Percentiles rank a stretch among this genome's conserved stretches.
Conservation (phyloP, 257 asterid genomes). For the Nemophila menziesii region DNA sequence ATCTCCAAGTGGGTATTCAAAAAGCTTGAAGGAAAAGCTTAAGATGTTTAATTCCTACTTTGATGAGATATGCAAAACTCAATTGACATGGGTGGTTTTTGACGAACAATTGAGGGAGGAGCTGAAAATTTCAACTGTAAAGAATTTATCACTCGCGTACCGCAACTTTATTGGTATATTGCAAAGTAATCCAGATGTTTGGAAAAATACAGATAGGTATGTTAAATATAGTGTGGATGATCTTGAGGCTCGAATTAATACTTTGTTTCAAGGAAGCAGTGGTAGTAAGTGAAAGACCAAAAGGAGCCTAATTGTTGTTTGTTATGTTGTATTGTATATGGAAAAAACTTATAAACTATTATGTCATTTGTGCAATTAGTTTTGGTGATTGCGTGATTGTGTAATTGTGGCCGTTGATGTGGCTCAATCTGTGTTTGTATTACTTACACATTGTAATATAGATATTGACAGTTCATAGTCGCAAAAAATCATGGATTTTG, state of each 20-base stretch:
- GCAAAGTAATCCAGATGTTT: conserved; percentile 34
- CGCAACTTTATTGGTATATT: conserved; percentile 52
- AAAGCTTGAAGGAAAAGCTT: conserved; percentile 58
- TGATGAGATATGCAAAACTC: conserved; percentile 61
- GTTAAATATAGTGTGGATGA: conserved; percentile 61
- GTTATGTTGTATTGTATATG: conserved; percentile 25
- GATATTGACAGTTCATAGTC: not conserved
- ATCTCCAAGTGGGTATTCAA: conserved; percentile 54
- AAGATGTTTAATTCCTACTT: conserved; percentile 65
- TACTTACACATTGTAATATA: not conserved
- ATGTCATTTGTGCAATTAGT: conserved; percentile 5
- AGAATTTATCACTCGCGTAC: conserved; percentile 45
- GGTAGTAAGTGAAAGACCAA: conserved; percentile 48
- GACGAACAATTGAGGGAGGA: conserved; percentile 77
- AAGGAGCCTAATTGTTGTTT: conserved; percentile 18
- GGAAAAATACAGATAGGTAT: conserved; percentile 62
- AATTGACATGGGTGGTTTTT: conserved; percentile 65
- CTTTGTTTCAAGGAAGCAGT: conserved; percentile 50
- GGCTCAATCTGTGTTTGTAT: not conserved
- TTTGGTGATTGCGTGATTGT: too few relatives aligned
- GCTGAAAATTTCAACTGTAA: conserved; percentile 48
- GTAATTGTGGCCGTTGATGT: not conserved
- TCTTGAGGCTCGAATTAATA: conserved; percentile 54
- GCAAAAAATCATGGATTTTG: not conserved
- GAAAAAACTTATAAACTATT: conserved; percentile 16